A percentile compares a stretch with the other conserved stretches of the same genome.
Conservation (phyloP, 352 stramenopile species). For the Pythium grandisporangium region DNA sequence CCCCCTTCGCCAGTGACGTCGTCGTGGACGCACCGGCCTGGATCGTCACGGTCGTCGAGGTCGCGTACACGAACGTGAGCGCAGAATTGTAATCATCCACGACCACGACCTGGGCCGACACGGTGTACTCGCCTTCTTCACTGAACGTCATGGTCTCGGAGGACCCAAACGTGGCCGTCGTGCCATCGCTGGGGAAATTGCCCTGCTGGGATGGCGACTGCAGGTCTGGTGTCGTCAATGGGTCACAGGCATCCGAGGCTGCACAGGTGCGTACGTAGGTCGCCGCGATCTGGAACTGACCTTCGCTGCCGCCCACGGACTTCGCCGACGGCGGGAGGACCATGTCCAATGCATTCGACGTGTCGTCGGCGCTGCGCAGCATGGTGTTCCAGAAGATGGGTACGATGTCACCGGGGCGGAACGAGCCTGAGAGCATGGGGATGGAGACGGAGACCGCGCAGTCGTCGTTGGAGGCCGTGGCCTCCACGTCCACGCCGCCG, state of each 20-base stretch:
- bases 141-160: constrained; percentile 23
- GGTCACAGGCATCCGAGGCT: constrained; percentile 21
- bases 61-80: constrained; percentile 40
- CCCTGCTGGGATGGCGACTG: constrained; percentile 20
- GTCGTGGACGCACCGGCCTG: not conserved
- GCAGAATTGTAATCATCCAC: constrained; percentile 19
- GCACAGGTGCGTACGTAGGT: constrained; percentile 36
- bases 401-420: constrained; percentile 21
- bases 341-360: constrained; percentile 34
- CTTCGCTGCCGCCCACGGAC: too few species aligned
- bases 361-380: constrained; percentile 21
- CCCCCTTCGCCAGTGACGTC: constrained; percentile 4
- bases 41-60: constrained; percentile 31
- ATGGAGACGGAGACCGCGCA: not conserved
- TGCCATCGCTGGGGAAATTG: constrained; percentile 27
- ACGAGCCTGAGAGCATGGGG: constrained; percentile 1
- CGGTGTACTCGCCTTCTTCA: constrained; percentile 23
- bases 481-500: not conserved
- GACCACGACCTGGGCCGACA: constrained; percentile 38
- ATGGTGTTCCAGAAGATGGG: constrained; percentile 22
- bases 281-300: constrained; percentile 41
- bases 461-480: not conserved
- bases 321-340: constrained; percentile 20
- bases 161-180: constrained; percentile 26
- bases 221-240: constrained; percentile 10